phyloP scores from a whole-genome alignment of 2,329 filamentous ascomycete species.

The Eurotiales sp. region DNA sequence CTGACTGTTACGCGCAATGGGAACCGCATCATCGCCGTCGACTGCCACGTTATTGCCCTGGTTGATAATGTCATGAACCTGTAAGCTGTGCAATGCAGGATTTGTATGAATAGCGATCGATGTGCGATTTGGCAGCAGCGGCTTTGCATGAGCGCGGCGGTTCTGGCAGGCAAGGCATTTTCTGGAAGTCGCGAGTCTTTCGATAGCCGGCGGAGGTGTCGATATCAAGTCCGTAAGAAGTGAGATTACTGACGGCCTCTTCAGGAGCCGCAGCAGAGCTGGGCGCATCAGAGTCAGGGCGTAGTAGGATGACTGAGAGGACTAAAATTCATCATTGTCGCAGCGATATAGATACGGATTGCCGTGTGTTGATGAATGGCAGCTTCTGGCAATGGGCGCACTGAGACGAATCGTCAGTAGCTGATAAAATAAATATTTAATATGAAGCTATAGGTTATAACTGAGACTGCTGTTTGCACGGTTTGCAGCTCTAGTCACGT shows the following conservation, averaged over 20 bases:
- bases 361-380: neutral
- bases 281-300: constrained; percentile 35
- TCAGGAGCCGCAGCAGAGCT: constrained; percentile 42
- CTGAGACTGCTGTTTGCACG: constrained; percentile 9
- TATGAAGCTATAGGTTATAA: too few relatives aligned
- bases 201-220: constrained; percentile 26
- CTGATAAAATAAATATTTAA: too few relatives aligned
- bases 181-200: constrained; percentile 26
- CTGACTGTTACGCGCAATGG: neutral
- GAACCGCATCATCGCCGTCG: too few relatives aligned
- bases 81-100: constrained; percentile 19
- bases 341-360: too few relatives aligned
- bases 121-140: constrained; percentile 1
- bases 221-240: constrained; percentile 32
- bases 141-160: constrained; percentile 17
- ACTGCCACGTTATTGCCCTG: constrained; percentile 5
- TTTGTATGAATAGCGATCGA: constrained; percentile 1
- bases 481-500: constrained; percentile 13
- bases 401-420: too few relatives aligned
- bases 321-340: constrained; percentile 27
- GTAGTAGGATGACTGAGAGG: neutral
- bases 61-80: constrained; percentile 28
- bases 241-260: constrained; percentile 39
- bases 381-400: too few relatives aligned
- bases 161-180: constrained; percentile 29